Evolutionary conservation across 352 stramenopile genomes (phyloP), one percentile per base, ranked within the genome.

Genomic region (Peronospora tabacina): DNA sequence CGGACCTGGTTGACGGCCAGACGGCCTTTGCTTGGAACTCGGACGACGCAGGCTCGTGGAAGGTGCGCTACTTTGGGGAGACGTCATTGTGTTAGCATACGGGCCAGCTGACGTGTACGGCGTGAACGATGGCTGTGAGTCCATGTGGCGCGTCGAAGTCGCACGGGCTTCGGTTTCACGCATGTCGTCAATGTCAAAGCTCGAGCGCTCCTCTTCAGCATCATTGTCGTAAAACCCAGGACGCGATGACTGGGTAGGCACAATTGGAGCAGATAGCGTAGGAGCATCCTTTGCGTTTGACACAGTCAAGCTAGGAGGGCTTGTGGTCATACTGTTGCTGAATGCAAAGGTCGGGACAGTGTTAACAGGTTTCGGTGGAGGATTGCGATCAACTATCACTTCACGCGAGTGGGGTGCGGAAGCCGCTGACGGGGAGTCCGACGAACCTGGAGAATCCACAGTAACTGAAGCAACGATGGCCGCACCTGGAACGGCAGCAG

Each of bases 161-260:
- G 58, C 59, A 35, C 42, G 67, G 32, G 61, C 70, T 22, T 87
- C 74, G 1, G 73, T 77, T 57, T 80, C 68, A 19, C 78, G 78
- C 66, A 87, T 82, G 59, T 89, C 75, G 36, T 89, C 78, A 40
- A 92, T 79, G 54, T 92, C 79, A 56, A 90, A 92, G 58, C 82
- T 92, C 7, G 76, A 82, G 36, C 82, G 82, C 8, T 70, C 62
- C 11, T 79, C 54, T 13, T 75, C 58, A 26, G 13, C 46, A n/a
- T 76, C 61, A 20, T 74, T 58, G 1, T 74, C 55, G 28, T 75
- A 50, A 12, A 67, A 64, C 20, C 52, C 63, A 6, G 56, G 47
- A 15, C 49, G 20, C 45, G 44, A 57, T 15, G 47, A 46, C 9
- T 58, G 43, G 13, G 49, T 49, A 39, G 69, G 72, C 7, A 80